A percentile compares a stretch with the other conserved stretches of the same genome.
phyloP scores from a whole-genome alignment of 2,329 filamentous ascomycete genomes.

The Dactylellina haptotyla region DNA sequence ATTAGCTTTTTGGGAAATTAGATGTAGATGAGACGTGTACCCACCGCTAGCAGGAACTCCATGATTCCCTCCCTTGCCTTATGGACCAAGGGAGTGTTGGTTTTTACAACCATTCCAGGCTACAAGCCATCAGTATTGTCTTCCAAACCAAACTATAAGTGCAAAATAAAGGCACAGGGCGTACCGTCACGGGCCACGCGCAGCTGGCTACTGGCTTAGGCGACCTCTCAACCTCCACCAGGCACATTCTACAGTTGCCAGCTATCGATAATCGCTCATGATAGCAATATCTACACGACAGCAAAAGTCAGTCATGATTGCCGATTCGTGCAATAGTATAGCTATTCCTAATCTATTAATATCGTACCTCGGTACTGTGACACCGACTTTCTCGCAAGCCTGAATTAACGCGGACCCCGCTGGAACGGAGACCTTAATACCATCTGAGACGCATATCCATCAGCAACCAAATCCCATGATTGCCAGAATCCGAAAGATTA shows the following conservation, averaged over 20 bases:
- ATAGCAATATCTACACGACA: slow-evolving; percentile 58
- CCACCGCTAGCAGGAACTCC: slow-evolving; percentile 97
- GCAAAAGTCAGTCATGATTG: slow-evolving; percentile 2
- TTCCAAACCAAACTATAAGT: not conserved
- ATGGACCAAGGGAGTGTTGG: slow-evolving; percentile 92
- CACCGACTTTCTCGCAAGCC: slow-evolving; percentile 97
- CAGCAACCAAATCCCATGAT: not conserved
- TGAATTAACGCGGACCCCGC: slow-evolving; percentile 97
- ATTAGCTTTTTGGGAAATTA: not conserved
- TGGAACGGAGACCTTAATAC: slow-evolving; percentile 49
- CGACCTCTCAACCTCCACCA: slow-evolving; percentile 95
- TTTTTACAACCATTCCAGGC: slow-evolving; percentile 98
- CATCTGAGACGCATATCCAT: slow-evolving; percentile 29
- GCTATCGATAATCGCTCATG: slow-evolving; percentile 95
- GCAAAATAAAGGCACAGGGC: not conserved
- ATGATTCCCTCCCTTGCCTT: slow-evolving; percentile 99
- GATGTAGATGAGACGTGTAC: slow-evolving; percentile 74
- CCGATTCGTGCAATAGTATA: not conserved
- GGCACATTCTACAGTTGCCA: slow-evolving; percentile 99
- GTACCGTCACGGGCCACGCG: slow-evolving; percentile 72
- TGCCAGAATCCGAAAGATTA: not conserved
- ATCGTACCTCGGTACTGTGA: slow-evolving; percentile 79
- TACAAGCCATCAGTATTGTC: slow-evolving; percentile 17
- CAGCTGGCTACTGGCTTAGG: slow-evolving; percentile 98
- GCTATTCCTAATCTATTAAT: slow-evolving; percentile 3